phyloP scores from a whole-genome alignment of 768 basidiomycete species.

The Paxillus involutus region DNA sequence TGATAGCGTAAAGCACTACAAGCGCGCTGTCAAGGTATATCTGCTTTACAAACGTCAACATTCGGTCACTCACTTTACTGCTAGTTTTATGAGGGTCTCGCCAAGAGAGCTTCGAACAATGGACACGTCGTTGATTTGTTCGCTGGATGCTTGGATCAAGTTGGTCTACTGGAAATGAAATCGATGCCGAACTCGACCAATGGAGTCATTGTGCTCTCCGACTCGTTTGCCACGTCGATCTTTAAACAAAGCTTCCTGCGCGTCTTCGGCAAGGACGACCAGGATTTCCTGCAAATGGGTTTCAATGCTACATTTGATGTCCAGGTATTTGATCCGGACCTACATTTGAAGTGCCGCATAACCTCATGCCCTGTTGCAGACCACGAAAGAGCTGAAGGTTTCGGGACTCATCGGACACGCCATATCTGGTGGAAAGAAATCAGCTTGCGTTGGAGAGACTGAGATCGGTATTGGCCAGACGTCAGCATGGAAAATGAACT shows the following conservation, averaged over 20 bases:
- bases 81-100: slow-evolving; percentile 94
- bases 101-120: slow-evolving; percentile 90
- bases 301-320: slow-evolving; percentile 99
- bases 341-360: neutral
- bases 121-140: slow-evolving; percentile 96
- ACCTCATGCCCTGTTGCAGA: slow-evolving; percentile 45
- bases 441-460: slow-evolving; percentile 94
- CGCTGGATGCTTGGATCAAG: slow-evolving; percentile 96
- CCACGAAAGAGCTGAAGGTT: slow-evolving; percentile 97
- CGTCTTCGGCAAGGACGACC: slow-evolving; percentile 88
- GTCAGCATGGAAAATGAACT: slow-evolving; percentile 97
- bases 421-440: slow-evolving; percentile 97
- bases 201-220: slow-evolving; percentile 93
- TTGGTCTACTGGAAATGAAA: slow-evolving; percentile 97
- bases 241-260: slow-evolving; percentile 98
- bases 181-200: slow-evolving; percentile 94
- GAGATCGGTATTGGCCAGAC: slow-evolving; percentile 99
- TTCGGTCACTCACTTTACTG: neutral
- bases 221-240: slow-evolving; percentile 96
- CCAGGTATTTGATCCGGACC: slow-evolving; percentile 51
- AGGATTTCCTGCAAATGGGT: slow-evolving; percentile 93
- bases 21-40: slow-evolving; percentile 89
- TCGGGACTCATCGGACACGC: slow-evolving; percentile 98
- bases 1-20: slow-evolving; percentile 96
- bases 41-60: neutral